These are phyloP conservation scores for Aspergillus latus DNA, from an alignment of 2,329 filamentous ascomycete species.

Conservation along the genomic window DNA sequence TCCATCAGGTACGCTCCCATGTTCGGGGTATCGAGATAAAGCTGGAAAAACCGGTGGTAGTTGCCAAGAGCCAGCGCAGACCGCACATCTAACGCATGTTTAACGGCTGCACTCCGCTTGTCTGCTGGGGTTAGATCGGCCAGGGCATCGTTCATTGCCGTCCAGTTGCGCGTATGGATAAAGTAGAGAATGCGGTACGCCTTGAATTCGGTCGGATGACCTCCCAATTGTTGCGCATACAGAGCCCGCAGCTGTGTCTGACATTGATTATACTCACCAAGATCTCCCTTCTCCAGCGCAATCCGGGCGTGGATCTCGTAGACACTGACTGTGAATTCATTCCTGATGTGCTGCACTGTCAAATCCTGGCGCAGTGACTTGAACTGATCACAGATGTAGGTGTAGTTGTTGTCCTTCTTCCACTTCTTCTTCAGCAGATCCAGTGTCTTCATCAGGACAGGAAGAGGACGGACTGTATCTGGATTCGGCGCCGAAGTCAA, in stretches of 20 bases:
- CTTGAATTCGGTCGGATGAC: constrained; percentile 93
- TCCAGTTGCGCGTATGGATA: constrained; percentile 97
- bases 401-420: constrained; percentile 90
- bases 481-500: constrained; percentile 87
- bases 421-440: constrained; percentile 92
- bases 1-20: constrained; percentile 99
- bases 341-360: constrained; percentile 95
- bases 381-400: constrained; percentile 98
- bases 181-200: constrained; percentile 99
- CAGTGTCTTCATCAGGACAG: constrained; percentile 76
- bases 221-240: constrained; percentile 82
- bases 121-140: constrained; percentile 98
- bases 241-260: constrained; percentile 94
- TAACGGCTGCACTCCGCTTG: constrained; percentile 79
- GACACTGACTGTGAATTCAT: constrained; percentile 91
- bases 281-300: constrained; percentile 94
- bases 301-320: constrained; percentile 98
- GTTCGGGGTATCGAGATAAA: constrained; percentile 90
- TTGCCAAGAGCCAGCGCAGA: constrained; percentile 91
- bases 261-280: constrained; percentile 99
- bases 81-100: constrained; percentile 87
- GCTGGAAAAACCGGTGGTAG: constrained; percentile 96
- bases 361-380: constrained; percentile 97
- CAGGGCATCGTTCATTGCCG: constrained; percentile 95
- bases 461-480: constrained; percentile 81